phyloP scores from a whole-genome alignment of 495 filamentous ascomycete species.

The Niebla homalea region DNA sequence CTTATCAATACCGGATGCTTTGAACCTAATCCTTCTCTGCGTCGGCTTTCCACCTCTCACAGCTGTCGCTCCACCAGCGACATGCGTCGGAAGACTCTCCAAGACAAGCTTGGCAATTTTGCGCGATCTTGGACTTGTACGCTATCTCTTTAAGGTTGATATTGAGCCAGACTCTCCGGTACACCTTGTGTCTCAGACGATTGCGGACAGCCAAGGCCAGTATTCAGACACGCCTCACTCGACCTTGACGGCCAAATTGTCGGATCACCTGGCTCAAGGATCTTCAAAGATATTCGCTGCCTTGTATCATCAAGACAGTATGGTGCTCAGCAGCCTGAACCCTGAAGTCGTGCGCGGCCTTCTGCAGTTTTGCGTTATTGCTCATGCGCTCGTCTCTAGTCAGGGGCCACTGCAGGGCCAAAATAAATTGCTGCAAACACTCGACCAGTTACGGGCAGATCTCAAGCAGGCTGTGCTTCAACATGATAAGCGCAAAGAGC shows the following conservation, averaged over 20 bases:
- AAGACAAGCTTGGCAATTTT: conserved; percentile 17
- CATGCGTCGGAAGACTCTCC: conserved; percentile 23
- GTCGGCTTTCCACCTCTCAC: conserved; percentile 16
- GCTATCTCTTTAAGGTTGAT: conserved; percentile 26
- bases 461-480: conserved; percentile 1
- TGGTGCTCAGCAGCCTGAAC: background rate
- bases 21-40: conserved; percentile 28
- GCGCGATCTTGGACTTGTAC: conserved; percentile 17
- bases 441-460: conserved; percentile 11
- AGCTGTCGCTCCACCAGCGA: background rate
- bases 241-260: background rate
- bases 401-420: no score
- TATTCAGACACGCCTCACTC: background rate
- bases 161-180: background rate
- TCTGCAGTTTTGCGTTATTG: background rate
- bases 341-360: background rate
- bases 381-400: background rate
- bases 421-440: background rate
- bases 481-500: conserved; percentile 13
- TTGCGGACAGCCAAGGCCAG: background rate
- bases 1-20: conserved; percentile 21
- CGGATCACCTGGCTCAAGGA: background rate
- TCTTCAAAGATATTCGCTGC: background rate
- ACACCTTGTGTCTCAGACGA: background rate
- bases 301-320: background rate